Base-by-base conservation (phyloP, 352 stramenopile species). In the Globisporangium radiosum region DNA sequence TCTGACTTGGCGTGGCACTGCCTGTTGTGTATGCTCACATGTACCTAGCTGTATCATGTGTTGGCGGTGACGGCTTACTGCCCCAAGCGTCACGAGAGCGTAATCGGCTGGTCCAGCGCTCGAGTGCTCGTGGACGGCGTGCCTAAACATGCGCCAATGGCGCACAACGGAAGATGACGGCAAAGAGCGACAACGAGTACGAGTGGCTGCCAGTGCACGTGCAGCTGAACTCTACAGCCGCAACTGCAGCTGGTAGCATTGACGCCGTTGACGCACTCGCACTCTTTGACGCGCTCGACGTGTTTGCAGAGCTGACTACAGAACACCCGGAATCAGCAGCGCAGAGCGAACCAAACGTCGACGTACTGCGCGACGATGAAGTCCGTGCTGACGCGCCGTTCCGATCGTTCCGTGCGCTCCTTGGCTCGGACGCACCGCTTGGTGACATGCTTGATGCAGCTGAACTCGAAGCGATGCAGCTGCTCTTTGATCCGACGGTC, bases 241-340 rank as follows among this genome's bases (percentile, higher is more conserved):
- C 43, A 33, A 33, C 25, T 33, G 25, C 25, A 33, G n/a, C 42
- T 47, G 42, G 10, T 47, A 14, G 10, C 42, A n/a, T 15, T 15
- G 42, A 47, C 9, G 42, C 15, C 42, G 8, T 48, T 8, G 25
- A 33, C 25, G 25, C 25, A 33, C 47, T 61, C 44, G 19, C 54
- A 7, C 55, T 61, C 47, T 55, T 61, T 25, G 47, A 61, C 47
- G 56, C 40, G 3, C 38, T 61, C 17, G 56, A 50, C 17, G 17
- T 50, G 15, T 55, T 61, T 48, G 25, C 25, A 1, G 25, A 33
- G 25, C 25, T 33, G 25, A 33, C 25, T 33, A 7, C 38, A 4
- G 47, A 40, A 11, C 39, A 55, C 8, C 37, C 15, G 10, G 8
- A 9, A 13, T 11, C 25, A n/a, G 9, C 13, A 19, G 5, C 15